These are phyloP conservation scores for Triglochin maritima DNA, from an alignment of 106 monocot species.

Conservation along the genomic window DNA sequence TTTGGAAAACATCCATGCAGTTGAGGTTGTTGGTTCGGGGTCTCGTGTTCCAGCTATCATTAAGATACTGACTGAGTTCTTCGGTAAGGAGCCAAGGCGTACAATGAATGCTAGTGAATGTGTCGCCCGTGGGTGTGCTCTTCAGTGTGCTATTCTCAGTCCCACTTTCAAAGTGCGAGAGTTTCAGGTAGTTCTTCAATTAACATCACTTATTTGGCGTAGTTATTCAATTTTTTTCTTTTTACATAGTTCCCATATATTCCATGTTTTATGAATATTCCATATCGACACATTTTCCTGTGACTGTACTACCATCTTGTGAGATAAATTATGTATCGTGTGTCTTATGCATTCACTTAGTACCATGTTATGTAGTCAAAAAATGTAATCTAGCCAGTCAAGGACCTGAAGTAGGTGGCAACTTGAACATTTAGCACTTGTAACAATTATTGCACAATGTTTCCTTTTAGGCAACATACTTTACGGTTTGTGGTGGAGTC, in stretches of 20 bases:
- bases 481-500: no score
- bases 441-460: no score
- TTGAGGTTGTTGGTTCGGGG: constrained; percentile 34
- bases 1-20: constrained; percentile 34
- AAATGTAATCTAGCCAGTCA: no score
- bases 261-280: not conserved
- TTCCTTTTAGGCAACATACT: no score
- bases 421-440: no score
- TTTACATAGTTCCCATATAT: not conserved
- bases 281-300: not conserved
- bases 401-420: no score
- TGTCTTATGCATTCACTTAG: no score
- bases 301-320: not conserved
- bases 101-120: constrained; percentile 55
- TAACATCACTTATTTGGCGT: not conserved
- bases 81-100: constrained; percentile 67
- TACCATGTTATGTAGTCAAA: no score
- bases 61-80: constrained; percentile 52
- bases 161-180: constrained; percentile 47
- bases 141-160: constrained; percentile 70
- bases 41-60: constrained; percentile 84
- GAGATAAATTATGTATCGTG: no score
- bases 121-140: no score
- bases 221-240: not conserved
- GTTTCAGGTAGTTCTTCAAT: constrained; percentile 10